phyloP scores from a whole-genome alignment of 2,329 filamentous ascomycete species.

The Aspergillus clavatus region DNA sequence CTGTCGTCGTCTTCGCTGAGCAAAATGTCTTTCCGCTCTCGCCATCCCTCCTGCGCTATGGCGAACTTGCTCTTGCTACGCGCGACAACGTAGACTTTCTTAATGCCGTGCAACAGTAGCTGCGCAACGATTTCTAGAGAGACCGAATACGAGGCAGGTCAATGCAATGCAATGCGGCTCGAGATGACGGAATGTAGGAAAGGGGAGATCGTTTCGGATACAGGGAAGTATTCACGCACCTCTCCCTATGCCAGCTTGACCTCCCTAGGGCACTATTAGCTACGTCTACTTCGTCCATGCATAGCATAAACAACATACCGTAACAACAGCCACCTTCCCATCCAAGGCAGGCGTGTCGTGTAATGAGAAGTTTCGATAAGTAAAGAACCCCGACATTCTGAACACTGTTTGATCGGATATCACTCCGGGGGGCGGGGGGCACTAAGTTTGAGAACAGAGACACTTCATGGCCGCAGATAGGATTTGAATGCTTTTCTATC shows the following conservation, averaged over 20 bases:
- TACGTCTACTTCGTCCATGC: neutral
- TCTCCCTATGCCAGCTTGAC: constrained; percentile 29
- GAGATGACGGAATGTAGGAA: too few relatives aligned
- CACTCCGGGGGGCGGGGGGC: too few relatives aligned
- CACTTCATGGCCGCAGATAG: neutral
- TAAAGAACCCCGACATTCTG: constrained; percentile 26
- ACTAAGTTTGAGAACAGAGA: constrained; percentile 1
- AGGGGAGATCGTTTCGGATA: neutral
- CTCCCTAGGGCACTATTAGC: constrained; percentile 13
- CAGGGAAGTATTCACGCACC: constrained; percentile 4
- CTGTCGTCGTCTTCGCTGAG: constrained; percentile 16
- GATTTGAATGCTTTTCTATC: neutral
- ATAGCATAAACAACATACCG: constrained; percentile 21
- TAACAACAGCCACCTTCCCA: constrained; percentile 28
- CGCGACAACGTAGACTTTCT: constrained; percentile 27
- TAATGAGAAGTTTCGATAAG: constrained; percentile 25
- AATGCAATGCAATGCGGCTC: too few relatives aligned
- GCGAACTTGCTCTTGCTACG: constrained; percentile 21
- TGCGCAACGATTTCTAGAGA: constrained; percentile 25
- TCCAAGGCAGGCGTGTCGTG: constrained; percentile 22
- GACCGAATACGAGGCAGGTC: neutral
- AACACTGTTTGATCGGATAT: too few relatives aligned
- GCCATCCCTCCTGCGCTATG: constrained; percentile 23
- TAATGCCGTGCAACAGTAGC: constrained; percentile 27
- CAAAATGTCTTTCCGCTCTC: constrained; percentile 11